Evolutionary conservation across 2,329 filamentous ascomycete species (phyloP), one percentile per base, ranked within the genome.

Genomic region (Hymenoscyphus infarciens): DNA sequence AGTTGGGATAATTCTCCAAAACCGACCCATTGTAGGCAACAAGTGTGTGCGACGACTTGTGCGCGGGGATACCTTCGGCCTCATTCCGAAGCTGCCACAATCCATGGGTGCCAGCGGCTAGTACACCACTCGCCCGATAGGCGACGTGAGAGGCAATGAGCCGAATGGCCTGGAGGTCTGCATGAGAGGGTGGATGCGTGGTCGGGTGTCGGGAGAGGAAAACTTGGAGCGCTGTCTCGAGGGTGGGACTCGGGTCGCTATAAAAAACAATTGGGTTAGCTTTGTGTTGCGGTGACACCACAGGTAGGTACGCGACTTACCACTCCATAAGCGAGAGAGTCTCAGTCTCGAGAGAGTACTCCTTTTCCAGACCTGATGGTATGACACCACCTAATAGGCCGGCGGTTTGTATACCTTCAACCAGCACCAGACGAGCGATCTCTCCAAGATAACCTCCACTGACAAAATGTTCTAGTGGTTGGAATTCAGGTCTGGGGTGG

Each of bases 21-120:
- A 94, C 89, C 31, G 87, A 89, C 54, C 90, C 90, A 71, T 91
- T 92, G 75, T 88, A 93, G 3, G 88, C 88, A n/a, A 94, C 84
- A 1, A 83, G 81, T 2, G 84, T 86, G 61, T 77, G 76, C 7
- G 82, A 29, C 71, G 67, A 64, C 75, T 76, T 56, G 7, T 55
- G 13, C 16, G 66, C 56, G 1, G 45, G 7, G 29, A 78, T 75
- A 39, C 73, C 66, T 60, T 83, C 78, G 22, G 77, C 76, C 57
- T 83, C 80, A 59, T 80, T 76, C 3, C 82, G 81, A 52, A 87
- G 73, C 42, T 82, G 77, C 84, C 85, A 87, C 10, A 88, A 77
- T 2, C 82, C 81, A 69, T 83, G 83, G 3, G 87, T 78, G 10
- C 82, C 82, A 1, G 84, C 79, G 16, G 85, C 86, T 5, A 87